Conservation (phyloP, 148 eudicot genomes). For the Rhododendron williamsianum region DNA sequence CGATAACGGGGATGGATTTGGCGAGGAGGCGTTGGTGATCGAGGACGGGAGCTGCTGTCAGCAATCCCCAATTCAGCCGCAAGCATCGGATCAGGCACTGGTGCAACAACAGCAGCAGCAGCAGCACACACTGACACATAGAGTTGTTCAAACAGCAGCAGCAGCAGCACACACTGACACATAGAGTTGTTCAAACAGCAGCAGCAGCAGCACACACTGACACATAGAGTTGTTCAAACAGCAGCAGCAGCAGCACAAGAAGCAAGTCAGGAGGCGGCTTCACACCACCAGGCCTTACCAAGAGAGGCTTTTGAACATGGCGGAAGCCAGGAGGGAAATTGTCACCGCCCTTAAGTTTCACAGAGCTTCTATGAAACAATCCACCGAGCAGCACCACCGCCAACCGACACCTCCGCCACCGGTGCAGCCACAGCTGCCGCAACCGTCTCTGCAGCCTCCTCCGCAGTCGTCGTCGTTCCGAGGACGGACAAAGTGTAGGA, state of each 20-base stretch:
- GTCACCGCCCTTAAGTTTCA: conserved; percentile 88
- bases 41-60: background rate
- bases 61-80: conserved; percentile 12
- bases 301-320: conserved; percentile 88
- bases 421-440: background rate
- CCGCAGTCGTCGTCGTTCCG: conserved; percentile 4
- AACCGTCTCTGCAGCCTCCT: background rate
- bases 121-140: no score
- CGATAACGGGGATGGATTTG: conserved; percentile 10
- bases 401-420: background rate
- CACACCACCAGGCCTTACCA: conserved; percentile 92
- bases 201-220: no score
- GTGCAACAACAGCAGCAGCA: background rate
- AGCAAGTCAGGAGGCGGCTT: conserved; percentile 76
- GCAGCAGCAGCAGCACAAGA: conserved; percentile 36
- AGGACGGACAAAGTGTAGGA: conserved; percentile 28
- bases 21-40: conserved; percentile 9
- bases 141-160: no score
- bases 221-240: no score
- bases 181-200: no score
- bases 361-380: conserved; percentile 76
- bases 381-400: conserved; percentile 12
- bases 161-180: no score
- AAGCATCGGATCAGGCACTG: conserved; percentile 1
- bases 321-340: conserved; percentile 82